Percentiles rank a stretch among this genome's conserved stretches.
Conservation (phyloP, 2,329 filamentous ascomycete genomes). For the Cytospora schulzeri region DNA sequence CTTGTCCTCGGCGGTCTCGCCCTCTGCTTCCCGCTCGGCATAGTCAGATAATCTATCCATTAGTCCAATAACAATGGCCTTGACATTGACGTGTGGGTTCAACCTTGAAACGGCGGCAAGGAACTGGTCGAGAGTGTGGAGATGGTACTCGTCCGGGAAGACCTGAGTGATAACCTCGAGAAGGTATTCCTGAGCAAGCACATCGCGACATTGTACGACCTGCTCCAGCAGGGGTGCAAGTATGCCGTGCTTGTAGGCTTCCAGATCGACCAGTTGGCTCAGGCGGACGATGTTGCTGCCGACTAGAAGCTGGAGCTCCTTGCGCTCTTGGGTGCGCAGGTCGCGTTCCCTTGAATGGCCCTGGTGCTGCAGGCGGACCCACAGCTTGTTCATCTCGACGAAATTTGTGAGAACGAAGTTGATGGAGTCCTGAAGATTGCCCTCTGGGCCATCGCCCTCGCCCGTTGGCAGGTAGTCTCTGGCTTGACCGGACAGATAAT, state of each 20-base stretch:
- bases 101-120: slow-evolving; percentile 89
- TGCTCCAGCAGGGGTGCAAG: slow-evolving; percentile 89
- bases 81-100: slow-evolving; percentile 96
- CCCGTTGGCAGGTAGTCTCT: slow-evolving; percentile 83
- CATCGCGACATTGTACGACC: slow-evolving; percentile 96
- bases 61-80: slow-evolving; percentile 94
- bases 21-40: slow-evolving; percentile 82
- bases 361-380: slow-evolving; percentile 96
- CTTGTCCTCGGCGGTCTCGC: slow-evolving; percentile 69
- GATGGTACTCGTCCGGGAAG: slow-evolving; percentile 97
- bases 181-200: slow-evolving; percentile 94
- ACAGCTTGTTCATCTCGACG: slow-evolving; percentile 99
- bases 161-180: slow-evolving; percentile 98
- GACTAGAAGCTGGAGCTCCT: slow-evolving; percentile 92
- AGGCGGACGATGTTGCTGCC: slow-evolving; percentile 94
- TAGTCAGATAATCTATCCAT: slow-evolving; percentile 97
- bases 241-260: slow-evolving; percentile 90
- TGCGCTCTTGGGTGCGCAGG: slow-evolving; percentile 88
- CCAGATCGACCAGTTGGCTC: slow-evolving; percentile 92
- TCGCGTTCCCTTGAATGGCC: slow-evolving; percentile 95
- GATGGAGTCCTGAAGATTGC: slow-evolving; percentile 95
- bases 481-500: slow-evolving; percentile 94
- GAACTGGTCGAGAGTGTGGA: slow-evolving; percentile 94
- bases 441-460: slow-evolving; percentile 86
- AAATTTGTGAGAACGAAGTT: slow-evolving; percentile 98